phyloP scores from a whole-genome alignment of 108 stramenopile species.

The Cyclotella baltica region DNA sequence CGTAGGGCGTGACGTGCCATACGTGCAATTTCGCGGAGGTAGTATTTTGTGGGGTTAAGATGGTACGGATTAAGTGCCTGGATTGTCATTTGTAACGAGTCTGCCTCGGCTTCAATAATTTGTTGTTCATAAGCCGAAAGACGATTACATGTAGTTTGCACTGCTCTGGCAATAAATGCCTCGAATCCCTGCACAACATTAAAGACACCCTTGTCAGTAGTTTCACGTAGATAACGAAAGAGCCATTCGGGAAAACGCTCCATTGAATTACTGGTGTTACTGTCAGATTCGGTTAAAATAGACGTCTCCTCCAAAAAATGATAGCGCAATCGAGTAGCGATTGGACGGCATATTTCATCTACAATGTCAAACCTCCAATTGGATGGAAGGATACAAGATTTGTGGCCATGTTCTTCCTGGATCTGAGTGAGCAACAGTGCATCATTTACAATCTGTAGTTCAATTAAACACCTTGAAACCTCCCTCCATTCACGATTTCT shows the following conservation, averaged over 20 bases:
- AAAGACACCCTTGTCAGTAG: slow-evolving; percentile 39
- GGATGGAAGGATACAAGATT: background rate
- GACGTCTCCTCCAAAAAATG: slow-evolving; percentile 76
- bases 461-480: slow-evolving; percentile 31
- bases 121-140: too few species aligned
- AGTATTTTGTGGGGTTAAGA: slow-evolving; percentile 29
- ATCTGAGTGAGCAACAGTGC: slow-evolving; percentile 12
- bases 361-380: slow-evolving; percentile 48
- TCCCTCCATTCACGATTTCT: slow-evolving; percentile 8
- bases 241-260: slow-evolving; percentile 87
- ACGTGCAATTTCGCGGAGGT: slow-evolving; percentile 63
- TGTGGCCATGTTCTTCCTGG: slow-evolving; percentile 10
- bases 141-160: slow-evolving; percentile 33
- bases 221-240: slow-evolving; percentile 69
- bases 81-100: too few species aligned
- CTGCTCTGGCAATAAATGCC: slow-evolving; percentile 38
- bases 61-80: background rate
- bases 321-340: slow-evolving; percentile 59
- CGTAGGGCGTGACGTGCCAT: slow-evolving; percentile 70
- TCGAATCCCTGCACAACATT: slow-evolving; percentile 13
- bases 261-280: slow-evolving; percentile 7
- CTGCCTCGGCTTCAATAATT: too few species aligned
- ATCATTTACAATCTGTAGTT: slow-evolving; percentile 47
- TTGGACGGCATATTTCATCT: slow-evolving; percentile 60
- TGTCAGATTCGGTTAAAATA: slow-evolving; percentile 12